Base-by-base conservation (phyloP, 768 basidiomycete genomes). In the Macrolepiota albuminosa region DNA sequence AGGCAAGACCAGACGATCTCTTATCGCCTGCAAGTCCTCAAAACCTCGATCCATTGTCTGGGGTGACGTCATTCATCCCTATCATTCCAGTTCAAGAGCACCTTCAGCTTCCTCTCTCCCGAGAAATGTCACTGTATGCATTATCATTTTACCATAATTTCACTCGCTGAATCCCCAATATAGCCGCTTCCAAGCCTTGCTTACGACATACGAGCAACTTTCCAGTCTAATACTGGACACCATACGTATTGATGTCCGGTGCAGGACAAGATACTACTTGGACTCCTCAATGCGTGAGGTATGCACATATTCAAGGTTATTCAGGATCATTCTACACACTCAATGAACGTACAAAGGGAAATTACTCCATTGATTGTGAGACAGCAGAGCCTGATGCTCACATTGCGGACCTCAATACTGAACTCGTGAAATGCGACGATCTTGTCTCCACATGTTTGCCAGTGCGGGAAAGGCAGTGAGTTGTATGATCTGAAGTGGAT, bases 361-460 rank as follows among this genome's bases (percentile, higher is more conserved):
- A 91, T 61, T 96, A 96, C 69, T 78, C 81, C 51, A 79, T 93
- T 29, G 88, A 91, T 31, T 83, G 85, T 62, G 95, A 95, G 71
- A 87, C 88, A 5, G 80, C 84, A n/a, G 95, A 96, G 67, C 96
- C 95, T 0, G 96, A 98, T 70, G 85, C 92, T 9, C 87, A 93
- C 68, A 81, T 97, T 53, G 78, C 89, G 34, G 93, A 96, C 70
- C 78, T 98, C 54, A 97, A 95, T 65, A 77, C 78, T 10, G 90
- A 95, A 63, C 75, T 98, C 3, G 83, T 85, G 21, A 80, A 85
- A 64, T 87, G 84, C 64, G 89, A 95, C 61, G 91, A 90, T 59
- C 80, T 83, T 59, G 78, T 86, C 8, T 80, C 84, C 0, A 75
- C 77, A 0, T 83, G 84, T 9, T 72, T 98, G 21, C 84, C 87